Conservation (phyloP, 1,284 basidiomycete genomes). For the Ustilago cynodontis region DNA sequence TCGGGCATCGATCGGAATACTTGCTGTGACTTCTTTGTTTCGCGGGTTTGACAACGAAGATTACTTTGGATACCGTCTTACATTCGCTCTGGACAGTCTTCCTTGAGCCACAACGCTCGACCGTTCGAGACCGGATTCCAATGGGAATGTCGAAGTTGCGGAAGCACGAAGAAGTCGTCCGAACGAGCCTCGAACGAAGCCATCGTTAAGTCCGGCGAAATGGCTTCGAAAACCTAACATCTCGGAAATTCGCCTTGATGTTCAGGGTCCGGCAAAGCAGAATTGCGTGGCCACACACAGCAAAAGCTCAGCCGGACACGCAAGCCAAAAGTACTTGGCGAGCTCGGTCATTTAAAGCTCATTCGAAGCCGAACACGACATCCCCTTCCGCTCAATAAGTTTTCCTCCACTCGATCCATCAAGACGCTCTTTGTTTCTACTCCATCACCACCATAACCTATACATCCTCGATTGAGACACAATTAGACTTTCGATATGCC, state of each 20-base stretch:
- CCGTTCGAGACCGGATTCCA: too few relatives aligned
- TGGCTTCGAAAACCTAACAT: background rate
- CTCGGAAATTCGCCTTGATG: background rate
- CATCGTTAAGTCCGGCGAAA: background rate
- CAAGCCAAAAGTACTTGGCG: constrained; percentile 22
- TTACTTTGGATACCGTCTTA: too few relatives aligned
- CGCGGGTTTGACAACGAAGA: too few relatives aligned
- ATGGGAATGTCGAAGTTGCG: too few relatives aligned
- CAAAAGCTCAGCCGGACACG: background rate
- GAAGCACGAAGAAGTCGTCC: too few relatives aligned
- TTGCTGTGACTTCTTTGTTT: background rate
- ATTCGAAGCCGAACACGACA: constrained; percentile 25
- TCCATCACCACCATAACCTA: background rate
- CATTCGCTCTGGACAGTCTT: too few relatives aligned
- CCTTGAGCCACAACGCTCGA: too few relatives aligned
- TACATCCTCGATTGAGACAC: background rate
- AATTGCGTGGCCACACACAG: constrained; percentile 9
- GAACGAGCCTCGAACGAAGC: background rate
- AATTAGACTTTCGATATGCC: constrained; percentile 26
- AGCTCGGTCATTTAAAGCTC: constrained; percentile 39
- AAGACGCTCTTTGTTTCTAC: background rate
- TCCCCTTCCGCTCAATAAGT: background rate
- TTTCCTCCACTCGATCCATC: background rate
- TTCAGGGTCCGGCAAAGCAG: constrained; percentile 12
- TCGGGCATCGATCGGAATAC: background rate